These are phyloP conservation scores for Xenoacremonium recifei DNA, from an alignment of 2,329 filamentous ascomycete genomes.

Conservation along the genomic window DNA sequence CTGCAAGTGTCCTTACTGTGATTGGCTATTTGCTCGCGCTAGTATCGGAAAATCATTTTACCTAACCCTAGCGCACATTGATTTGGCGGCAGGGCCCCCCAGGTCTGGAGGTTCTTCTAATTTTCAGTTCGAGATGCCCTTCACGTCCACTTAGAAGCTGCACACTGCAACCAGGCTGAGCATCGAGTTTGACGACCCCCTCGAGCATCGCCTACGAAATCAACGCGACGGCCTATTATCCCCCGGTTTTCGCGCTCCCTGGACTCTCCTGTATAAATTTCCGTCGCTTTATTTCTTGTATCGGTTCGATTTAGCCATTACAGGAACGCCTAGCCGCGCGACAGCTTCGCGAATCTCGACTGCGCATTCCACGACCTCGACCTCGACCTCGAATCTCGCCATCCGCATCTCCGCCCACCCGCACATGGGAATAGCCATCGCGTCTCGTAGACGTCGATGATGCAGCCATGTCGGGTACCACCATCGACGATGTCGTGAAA, in stretches of 20 bases:
- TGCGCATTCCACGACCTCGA: no score
- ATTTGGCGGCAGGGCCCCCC: slow-evolving; percentile 40
- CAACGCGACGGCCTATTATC: slow-evolving; percentile 1
- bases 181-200: background rate
- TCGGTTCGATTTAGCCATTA: no score
- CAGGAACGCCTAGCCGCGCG: no score
- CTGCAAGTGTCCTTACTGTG: background rate
- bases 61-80: slow-evolving; percentile 38
- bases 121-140: slow-evolving; percentile 37
- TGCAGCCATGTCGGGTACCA: slow-evolving; percentile 59
- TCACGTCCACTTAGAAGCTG: slow-evolving; percentile 17
- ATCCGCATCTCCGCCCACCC: slow-evolving; percentile 9
- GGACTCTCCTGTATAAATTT: no score
- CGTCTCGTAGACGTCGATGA: slow-evolving; percentile 41
- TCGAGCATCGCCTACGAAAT: slow-evolving; percentile 9
- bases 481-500: slow-evolving; percentile 63
- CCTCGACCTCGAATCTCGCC: background rate
- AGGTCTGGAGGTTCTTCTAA: slow-evolving; percentile 35
- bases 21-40: slow-evolving; percentile 3
- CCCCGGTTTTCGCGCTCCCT: no score
- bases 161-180: background rate
- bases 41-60: slow-evolving; percentile 36
- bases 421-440: slow-evolving; percentile 35
- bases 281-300: no score
- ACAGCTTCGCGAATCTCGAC: slow-evolving; percentile 21